Base-by-base conservation (phyloP, 2,329 filamentous ascomycete species). In the Ampelomyces quisqualis region DNA sequence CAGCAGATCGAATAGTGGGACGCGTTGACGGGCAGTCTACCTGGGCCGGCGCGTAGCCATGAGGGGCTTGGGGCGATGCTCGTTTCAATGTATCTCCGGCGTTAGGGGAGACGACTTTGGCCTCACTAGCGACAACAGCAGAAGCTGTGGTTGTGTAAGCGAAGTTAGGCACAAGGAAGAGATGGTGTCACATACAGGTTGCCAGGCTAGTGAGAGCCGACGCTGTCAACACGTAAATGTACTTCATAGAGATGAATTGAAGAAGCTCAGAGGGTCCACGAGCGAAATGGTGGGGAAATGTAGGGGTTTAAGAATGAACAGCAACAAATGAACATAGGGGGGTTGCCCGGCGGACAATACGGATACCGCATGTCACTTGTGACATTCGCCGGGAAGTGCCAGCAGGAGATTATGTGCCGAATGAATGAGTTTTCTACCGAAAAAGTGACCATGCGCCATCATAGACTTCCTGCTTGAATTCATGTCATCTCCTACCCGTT, bases 21-120 rank as follows among this genome's bases (percentile, higher is more conserved):
- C 80, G 77, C n/a, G 73, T 73, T 5, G 74, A 70, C 3, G 90
- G 89, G 59, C 90, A 95, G 48, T 78, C 67, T 28, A 87, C 84
- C 5, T 70, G 63, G 22, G 76, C 70, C 0, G 90, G 90, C 2
- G 82, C 79, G 67, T 96, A 96, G 47, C 81, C 80, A 58, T 86
- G 74, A 4, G 83, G 75, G 26, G 79, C 75, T 57, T 81, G 75
- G 1, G 78, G 75, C 1, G 77, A 55, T 3, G 75, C 74, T 36
- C 77, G 70, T 44, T 58, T 66, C 46, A 53, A 61, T 20, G 48
- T 15, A 9, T 53, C 56, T 24, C 58, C 15, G 3, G 34, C 49
- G 40, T 49, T 38, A 28, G 52, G 45, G 26, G 47, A 45, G 19
- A 44, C 55, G 31, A 52, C 47, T 45, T 52, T 48, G 10, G 52